Evolutionary conservation across 2,329 filamentous ascomycete species (phyloP), one percentile per base, ranked within the genome.

Genomic region (Trichoderma atrobrunneum): DNA sequence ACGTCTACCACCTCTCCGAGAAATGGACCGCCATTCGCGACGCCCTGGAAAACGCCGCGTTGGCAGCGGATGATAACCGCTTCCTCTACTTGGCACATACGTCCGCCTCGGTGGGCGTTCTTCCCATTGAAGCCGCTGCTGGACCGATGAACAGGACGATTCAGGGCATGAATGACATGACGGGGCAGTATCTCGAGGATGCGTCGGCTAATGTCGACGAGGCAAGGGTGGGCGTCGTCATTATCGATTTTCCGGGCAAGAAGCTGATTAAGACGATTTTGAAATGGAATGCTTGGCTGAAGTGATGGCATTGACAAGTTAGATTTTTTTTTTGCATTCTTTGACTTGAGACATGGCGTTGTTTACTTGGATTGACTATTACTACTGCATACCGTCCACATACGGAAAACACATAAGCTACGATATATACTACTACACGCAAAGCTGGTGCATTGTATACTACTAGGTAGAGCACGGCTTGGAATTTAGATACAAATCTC

Each of bases 61-160:
- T 78, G 5, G 76, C 77, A 4, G 71, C 75, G 18, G 76, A 77
- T 21, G 78, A 81, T 72, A 84, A 84, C 76, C 71, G 76, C 34
- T 72, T 76, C 8, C 77, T 87, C 18, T 86, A 83, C 74, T 78
- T 87, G 18, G 81, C 84, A 21, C 85, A 87, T 75, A 74, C 85
- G 26, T 86, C 84, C 18, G 85, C 85, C 16, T 84, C 82, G 24
- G 81, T 86, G 3, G 85, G 84, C 48, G 84, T 87, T 11, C 73
- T 84, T 72, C 85, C 85, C 48, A 85, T 87, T 65, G 84, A 85
- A 75, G 85, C 84, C 1, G 85, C 85, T 12, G 85, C 85, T 0
- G 85, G 85, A 0, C 81, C 84, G n/a, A 75, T 76, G 67, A 83
- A 85, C 74, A 77, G 78, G 56, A 80, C 79, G 18, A 78, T 85